Conservation (phyloP, 2,329 filamentous ascomycete genomes). For the Aspergillus fijiensis region DNA sequence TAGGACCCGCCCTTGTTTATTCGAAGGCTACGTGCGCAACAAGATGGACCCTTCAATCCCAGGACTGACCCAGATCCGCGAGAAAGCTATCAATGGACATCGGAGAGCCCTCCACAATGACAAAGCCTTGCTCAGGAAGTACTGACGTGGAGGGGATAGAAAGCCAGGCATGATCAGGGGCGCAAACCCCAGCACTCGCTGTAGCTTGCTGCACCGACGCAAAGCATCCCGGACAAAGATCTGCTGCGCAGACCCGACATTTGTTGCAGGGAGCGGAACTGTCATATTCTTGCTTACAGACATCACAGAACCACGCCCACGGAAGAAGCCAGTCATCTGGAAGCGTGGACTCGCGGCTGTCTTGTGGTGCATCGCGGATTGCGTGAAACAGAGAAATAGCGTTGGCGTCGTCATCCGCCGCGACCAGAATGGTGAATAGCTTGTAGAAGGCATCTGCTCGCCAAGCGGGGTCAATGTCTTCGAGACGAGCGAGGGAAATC, state of each 20-base stretch:
- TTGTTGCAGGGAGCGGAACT: neutral
- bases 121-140: neutral
- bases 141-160: neutral
- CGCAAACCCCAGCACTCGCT: neutral
- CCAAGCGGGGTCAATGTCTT: neutral
- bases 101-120: neutral
- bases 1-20: no score
- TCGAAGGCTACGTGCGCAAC: no score
- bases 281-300: neutral
- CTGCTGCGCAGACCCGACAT: neutral
- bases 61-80: neutral
- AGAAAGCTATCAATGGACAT: neutral
- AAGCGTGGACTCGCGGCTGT: neutral
- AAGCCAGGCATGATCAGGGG: neutral
- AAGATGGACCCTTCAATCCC: neutral
- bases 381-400: neutral
- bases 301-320: neutral
- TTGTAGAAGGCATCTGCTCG: neutral
- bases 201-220: neutral
- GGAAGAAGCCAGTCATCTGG: neutral
- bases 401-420: neutral
- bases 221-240: neutral
- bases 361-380: neutral
- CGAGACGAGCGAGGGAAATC: neutral
- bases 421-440: neutral